Base-by-base conservation (phyloP, 352 stramenopile genomes). In the Globisporangium acanthophoron region DNA sequence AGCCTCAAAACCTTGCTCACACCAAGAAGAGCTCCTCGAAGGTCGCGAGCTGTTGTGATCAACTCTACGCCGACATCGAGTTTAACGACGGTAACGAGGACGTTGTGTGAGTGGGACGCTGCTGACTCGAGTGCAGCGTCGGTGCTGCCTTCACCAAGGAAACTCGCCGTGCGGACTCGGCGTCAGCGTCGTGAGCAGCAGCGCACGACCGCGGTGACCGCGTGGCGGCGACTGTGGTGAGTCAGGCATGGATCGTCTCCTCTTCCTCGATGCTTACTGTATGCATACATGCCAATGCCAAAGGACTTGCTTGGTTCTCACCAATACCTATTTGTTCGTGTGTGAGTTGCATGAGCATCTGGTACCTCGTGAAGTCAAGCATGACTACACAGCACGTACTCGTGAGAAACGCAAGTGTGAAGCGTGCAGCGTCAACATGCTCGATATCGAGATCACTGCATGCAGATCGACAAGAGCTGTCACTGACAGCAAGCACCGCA, bases 191-290 rank as follows among this genome's bases (percentile, higher is more conserved):
- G 49, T 6, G 54, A 66, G 13, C 52, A 61, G 59, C 44, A 27
- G 20, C 52, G 44, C 6, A 24, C 52, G 29, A 43, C 35, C 33
- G 33, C 50, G 8, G 50, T 12, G 8, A 29, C 59, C 1, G 15
- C 59, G 8, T 66, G 59, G 59, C 39, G 59, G 53, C 33, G 61
- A 20, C 61, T 53, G 59, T 66, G 39, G 35, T 65, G 37, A 41
- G 58, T 45, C 11, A 47, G 46, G 31, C 31, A 9, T 1, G 5
- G 31, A 20, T 46, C 41, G 18, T 1, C 5, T n/a, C 5, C 43
- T 27, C 41, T n/a, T n/a, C 13, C 7, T 7, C 6, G 43, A 13
- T 27, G 15, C n/a, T 2, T 47, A 21, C 43, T 27, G 7, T 8
- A n/a, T 20, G 43, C 15, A 21, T 47, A n/a, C 13, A 45, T 45